These are phyloP conservation scores for Aspergillus arachidicola DNA, from an alignment of 2,329 filamentous ascomycete genomes.

Conservation along the genomic window DNA sequence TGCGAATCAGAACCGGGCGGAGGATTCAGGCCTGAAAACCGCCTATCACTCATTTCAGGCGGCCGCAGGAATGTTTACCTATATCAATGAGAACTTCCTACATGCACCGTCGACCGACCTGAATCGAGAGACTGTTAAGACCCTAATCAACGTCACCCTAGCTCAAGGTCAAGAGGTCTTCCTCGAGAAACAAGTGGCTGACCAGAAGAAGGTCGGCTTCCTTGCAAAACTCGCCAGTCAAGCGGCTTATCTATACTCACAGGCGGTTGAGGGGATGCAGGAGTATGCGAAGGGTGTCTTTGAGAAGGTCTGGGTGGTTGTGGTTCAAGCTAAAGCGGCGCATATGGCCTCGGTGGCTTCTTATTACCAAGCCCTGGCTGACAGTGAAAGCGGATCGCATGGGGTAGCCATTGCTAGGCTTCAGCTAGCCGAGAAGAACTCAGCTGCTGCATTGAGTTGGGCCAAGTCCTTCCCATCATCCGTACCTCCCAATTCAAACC, in stretches of 20 bases:
- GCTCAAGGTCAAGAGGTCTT: conserved; percentile 98
- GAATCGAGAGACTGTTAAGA: conserved; percentile 93
- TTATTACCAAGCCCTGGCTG: conserved; percentile 89
- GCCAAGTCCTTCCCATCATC: conserved; percentile 80
- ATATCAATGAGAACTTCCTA: conserved; percentile 99
- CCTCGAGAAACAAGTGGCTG: conserved; percentile 89
- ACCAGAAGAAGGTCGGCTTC: conserved; percentile 89
- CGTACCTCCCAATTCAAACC: conserved; percentile 77
- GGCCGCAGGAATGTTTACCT: conserved; percentile 98
- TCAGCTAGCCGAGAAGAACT: conserved; percentile 75
- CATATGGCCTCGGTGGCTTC: conserved; percentile 85
- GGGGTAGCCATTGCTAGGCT: conserved; percentile 82
- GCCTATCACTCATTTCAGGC: conserved; percentile 98
- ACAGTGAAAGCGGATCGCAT: conserved; percentile 85
- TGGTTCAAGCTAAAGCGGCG: conserved; percentile 72
- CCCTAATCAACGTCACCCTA: conserved; percentile 86
- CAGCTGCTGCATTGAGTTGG: conserved; percentile 74
- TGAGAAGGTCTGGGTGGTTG: conserved; percentile 87
- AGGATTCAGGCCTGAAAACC: conserved; percentile 91
- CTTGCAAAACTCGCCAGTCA: conserved; percentile 93
- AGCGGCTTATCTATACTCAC: conserved; percentile 81
- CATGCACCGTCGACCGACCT: conserved; percentile 96
- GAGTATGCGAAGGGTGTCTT: conserved; percentile 92
- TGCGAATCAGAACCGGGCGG: conserved; percentile 85
- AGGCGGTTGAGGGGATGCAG: conserved; percentile 86